phyloP scores from a whole-genome alignment of 176 grass and related monocot genomes.

The Carex myosuroides region DNA sequence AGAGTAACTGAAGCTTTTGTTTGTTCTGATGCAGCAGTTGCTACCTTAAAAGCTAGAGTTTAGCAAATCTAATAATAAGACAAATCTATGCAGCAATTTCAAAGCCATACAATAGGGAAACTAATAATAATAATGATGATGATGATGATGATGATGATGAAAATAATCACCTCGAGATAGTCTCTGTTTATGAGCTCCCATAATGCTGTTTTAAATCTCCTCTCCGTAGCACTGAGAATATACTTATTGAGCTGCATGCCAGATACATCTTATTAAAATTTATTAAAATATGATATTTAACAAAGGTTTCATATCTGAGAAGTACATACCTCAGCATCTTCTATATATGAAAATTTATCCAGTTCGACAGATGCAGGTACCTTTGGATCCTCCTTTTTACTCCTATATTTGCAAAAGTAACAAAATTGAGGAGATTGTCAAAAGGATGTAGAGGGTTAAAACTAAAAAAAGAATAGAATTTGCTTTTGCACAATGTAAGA shows the following conservation, averaged over 20 bases:
- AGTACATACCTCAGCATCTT: background rate
- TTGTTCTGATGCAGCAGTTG: background rate
- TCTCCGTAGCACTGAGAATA: conserved; percentile 11
- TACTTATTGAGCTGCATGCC: conserved; percentile 18
- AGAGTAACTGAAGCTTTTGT: background rate
- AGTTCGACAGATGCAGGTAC: background rate
- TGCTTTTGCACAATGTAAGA: background rate
- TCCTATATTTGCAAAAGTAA: background rate
- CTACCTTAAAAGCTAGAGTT: conserved; percentile 17
- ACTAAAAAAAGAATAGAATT: background rate
- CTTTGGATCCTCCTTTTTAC: background rate
- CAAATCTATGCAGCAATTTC: background rate
- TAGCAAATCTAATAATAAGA: background rate
- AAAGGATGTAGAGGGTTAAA: background rate
- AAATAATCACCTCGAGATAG: conserved; percentile 9
- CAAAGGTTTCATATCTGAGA: background rate
- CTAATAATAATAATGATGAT: background rate
- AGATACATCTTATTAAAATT: conserved; percentile 5
- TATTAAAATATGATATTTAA: background rate
- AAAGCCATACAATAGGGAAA: background rate
- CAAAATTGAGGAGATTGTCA: background rate
- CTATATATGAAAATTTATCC: background rate
- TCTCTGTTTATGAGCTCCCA: conserved; percentile 14
- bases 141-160: background rate
- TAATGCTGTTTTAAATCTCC: conserved; percentile 9